Conservation (phyloP, 768 basidiomycete species). For the Pilatotrama ljubarskyi region DNA sequence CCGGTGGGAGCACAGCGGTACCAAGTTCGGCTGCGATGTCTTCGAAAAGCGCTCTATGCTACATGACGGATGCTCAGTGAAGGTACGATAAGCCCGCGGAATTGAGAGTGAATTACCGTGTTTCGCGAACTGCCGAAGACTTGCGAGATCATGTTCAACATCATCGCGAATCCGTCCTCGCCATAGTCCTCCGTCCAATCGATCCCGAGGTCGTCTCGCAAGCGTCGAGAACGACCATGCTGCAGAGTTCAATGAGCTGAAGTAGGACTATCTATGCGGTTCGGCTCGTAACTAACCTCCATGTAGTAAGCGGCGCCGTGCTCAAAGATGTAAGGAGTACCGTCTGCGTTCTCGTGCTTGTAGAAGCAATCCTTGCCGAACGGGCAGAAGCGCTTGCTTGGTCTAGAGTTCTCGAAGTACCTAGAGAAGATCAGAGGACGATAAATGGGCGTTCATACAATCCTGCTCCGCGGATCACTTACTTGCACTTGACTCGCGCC, state of each 20-base stretch:
- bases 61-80: no score
- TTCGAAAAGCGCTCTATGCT: no score
- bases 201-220: background rate
- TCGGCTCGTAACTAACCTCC: constrained; percentile 1
- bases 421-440: constrained; percentile 36
- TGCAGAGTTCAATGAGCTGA: background rate
- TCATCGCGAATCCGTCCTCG: background rate
- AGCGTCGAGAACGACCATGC: background rate
- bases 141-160: constrained; percentile 1
- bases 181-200: background rate
- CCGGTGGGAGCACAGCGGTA: no score
- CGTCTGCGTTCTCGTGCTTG: constrained; percentile 66
- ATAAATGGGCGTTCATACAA: background rate
- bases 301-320: constrained; percentile 40
- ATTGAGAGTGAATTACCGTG: no score
- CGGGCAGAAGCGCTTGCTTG: constrained; percentile 60
- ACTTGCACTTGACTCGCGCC: constrained; percentile 70
- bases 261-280: background rate
- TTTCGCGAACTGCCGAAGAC: background rate
- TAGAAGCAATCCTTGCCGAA: constrained; percentile 86
- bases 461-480: constrained; percentile 18
- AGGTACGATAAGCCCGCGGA: no score
- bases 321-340: constrained; percentile 55
- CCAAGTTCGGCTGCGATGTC: no score
- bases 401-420: constrained; percentile 59